Evolutionary conservation across 2,329 filamentous ascomycete genomes (phyloP).

Genomic region (Colletotrichum orbiculare): DNA sequence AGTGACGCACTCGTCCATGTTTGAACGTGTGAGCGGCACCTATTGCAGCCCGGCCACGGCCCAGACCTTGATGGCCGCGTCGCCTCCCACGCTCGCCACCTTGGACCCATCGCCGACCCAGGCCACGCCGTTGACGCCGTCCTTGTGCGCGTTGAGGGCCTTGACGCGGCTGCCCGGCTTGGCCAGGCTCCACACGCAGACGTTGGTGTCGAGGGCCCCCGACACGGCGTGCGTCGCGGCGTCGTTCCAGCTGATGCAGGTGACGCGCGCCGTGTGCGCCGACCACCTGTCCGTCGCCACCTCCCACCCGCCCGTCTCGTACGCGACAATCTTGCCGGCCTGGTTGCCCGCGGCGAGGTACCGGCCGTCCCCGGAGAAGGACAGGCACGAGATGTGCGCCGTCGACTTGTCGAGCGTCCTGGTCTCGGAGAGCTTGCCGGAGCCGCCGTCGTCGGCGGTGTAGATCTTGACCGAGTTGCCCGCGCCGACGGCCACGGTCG

Average conservation of each 20-base stretch:
- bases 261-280: conserved; percentile 69
- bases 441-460: conserved; percentile 60
- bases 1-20: too few relatives aligned
- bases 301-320: conserved; percentile 72
- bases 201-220: conserved; percentile 88
- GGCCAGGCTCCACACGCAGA: conserved; percentile 89
- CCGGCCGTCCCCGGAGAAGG: conserved; percentile 83
- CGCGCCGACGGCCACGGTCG: conserved; percentile 78
- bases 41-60: conserved; percentile 67
- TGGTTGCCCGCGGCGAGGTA: conserved; percentile 85
- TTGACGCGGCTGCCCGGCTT: conserved; percentile 89
- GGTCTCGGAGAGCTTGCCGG: conserved; percentile 63
- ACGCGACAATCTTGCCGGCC: conserved; percentile 88
- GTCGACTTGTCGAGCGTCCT: conserved; percentile 75
- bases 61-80: conserved; percentile 95
- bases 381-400: conserved; percentile 79
- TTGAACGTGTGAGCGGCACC: conserved; percentile 8
- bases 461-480: conserved; percentile 83
- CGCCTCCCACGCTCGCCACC: conserved; percentile 84
- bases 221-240: conserved; percentile 83
- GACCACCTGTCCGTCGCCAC: conserved; percentile 81
- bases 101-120: conserved; percentile 76
- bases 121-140: conserved; percentile 88
- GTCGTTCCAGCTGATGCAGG: conserved; percentile 78
- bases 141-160: conserved; percentile 90